Evolutionary conservation across 768 basidiomycete species (phyloP).

Genomic region (Kwoniella pini): DNA sequence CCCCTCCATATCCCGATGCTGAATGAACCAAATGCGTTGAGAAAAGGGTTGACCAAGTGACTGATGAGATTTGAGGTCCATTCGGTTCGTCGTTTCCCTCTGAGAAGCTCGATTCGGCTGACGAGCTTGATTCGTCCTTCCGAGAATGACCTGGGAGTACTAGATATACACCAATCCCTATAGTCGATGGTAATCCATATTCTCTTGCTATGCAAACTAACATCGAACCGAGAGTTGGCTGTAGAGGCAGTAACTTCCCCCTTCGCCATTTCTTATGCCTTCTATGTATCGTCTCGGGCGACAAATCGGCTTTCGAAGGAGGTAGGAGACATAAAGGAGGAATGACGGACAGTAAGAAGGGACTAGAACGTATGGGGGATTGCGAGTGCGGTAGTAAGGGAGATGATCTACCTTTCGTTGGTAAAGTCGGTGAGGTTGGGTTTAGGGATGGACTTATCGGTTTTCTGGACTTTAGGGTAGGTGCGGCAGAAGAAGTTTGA

Average conservation of each 20-base stretch:
- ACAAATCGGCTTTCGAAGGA: background rate
- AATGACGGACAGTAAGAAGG: slow-evolving; percentile 43
- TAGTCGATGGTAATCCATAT: slow-evolving; percentile 83
- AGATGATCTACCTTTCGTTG: slow-evolving; percentile 6
- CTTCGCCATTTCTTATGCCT: slow-evolving; percentile 59
- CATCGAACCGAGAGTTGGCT: slow-evolving; percentile 79
- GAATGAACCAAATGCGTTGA: slow-evolving; percentile 20
- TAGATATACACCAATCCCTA: slow-evolving; percentile 80
- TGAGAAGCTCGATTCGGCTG: slow-evolving; percentile 14
- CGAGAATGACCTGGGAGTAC: slow-evolving; percentile 57
- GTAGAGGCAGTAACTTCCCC: slow-evolving; percentile 81
- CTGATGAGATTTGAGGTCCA: slow-evolving; percentile 37
- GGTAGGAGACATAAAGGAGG: slow-evolving; percentile 38
- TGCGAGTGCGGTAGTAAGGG: background rate
- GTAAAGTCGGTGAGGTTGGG: slow-evolving; percentile 6
- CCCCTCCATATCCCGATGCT: background rate
- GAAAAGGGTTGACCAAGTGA: slow-evolving; percentile 43
- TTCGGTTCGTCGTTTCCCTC: slow-evolving; percentile 14
- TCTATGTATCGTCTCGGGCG: slow-evolving; percentile 19
- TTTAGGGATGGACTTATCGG: slow-evolving; percentile 15
- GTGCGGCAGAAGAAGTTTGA: slow-evolving; percentile 11
- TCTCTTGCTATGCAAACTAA: slow-evolving; percentile 86
- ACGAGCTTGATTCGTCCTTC: slow-evolving; percentile 56
- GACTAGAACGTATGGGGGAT: slow-evolving; percentile 18
- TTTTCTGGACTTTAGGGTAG: background rate